These are phyloP conservation scores for Euphorbia celastroides DNA, from an alignment of 441 rosid species.

Conservation along the genomic window DNA sequence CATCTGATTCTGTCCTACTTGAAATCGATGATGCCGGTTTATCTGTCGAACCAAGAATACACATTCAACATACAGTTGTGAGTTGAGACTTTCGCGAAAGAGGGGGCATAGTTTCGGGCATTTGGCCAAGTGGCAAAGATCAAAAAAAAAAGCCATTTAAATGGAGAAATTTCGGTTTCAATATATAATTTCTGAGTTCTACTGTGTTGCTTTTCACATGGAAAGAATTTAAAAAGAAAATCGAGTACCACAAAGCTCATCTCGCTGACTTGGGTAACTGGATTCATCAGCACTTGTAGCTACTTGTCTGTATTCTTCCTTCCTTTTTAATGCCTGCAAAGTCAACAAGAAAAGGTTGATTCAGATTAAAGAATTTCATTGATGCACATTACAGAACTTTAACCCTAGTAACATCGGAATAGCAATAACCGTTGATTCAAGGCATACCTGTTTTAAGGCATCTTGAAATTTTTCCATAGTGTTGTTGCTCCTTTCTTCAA, in stretches of 20 bases:
- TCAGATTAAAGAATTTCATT: background rate
- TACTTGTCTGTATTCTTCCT: conserved; percentile 18
- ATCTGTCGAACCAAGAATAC: conserved; percentile 15
- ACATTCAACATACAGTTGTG: background rate
- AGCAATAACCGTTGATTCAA: background rate
- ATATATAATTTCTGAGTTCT: background rate
- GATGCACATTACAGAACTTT: background rate
- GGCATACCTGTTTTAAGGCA: conserved; percentile 21
- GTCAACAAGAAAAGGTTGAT: background rate
- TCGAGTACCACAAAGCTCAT: conserved; percentile 20
- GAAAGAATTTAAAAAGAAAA: background rate
- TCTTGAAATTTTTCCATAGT: conserved; percentile 17
- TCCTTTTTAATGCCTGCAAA: conserved; percentile 20
- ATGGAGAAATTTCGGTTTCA: background rate
- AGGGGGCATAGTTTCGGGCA: too few species aligned
- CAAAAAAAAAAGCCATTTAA: background rate
- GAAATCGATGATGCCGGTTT: conserved; percentile 22
- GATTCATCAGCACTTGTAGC: conserved; percentile 15
- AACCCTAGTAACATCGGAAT: background rate
- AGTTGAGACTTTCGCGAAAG: background rate
- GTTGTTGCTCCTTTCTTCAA: conserved; percentile 23
- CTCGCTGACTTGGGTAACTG: conserved; percentile 12
- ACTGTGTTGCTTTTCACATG: background rate
- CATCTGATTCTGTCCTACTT: conserved; percentile 14
- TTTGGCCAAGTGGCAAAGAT: background rate